Evolutionary conservation across 192 early-diverging fungal genomes (phyloP), one percentile per base, ranked within the genome.

Genomic region (Gonapodya prolifera): DNA sequence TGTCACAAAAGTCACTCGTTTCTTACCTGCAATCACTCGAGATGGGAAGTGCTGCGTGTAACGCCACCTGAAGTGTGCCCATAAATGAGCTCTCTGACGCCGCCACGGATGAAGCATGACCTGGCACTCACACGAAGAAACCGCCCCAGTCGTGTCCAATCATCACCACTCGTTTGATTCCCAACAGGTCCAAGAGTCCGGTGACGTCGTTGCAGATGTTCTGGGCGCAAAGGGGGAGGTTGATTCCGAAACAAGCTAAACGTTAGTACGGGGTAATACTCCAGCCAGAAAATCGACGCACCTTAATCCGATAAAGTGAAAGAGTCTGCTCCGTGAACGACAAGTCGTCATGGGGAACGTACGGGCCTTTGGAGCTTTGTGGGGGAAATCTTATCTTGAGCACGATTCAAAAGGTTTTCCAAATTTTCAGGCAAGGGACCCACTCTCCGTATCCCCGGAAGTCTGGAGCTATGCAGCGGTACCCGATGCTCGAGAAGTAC

Each of bases 71-170:
- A 16, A n/a, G n/a, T n/a, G n/a, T n/a, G n/a, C n/a, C n/a, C n/a
- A n/a, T n/a, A n/a, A n/a, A n/a, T n/a, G n/a, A n/a, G n/a, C n/a
- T n/a, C n/a, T n/a, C n/a, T n/a, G n/a, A n/a, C n/a, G n/a, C n/a
- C n/a, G n/a, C n/a, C n/a, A n/a, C n/a, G n/a, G n/a, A n/a, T n/a
- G n/a, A n/a, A n/a, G n/a, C n/a, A n/a, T n/a, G n/a, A n/a, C n/a
- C n/a, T n/a, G n/a, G n/a, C 45, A 73, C 32, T 29, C 71, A 32
- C 71, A 18, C 71, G 8, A 32, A 73, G 32, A 2, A 73, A 73
- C 71, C 71, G 8, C 71, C 18, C 71, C 71, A 73, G 29, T 73
- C 71, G 31, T 73, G 71, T 32, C 71, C 71, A 18, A 73, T 32
- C 28, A 73, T 32, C 8, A 73, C 71, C 18, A 73, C 71, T 29